Evolutionary conservation across 768 basidiomycete genomes (phyloP).

Genomic region (Mycena olivaceomarginata): DNA sequence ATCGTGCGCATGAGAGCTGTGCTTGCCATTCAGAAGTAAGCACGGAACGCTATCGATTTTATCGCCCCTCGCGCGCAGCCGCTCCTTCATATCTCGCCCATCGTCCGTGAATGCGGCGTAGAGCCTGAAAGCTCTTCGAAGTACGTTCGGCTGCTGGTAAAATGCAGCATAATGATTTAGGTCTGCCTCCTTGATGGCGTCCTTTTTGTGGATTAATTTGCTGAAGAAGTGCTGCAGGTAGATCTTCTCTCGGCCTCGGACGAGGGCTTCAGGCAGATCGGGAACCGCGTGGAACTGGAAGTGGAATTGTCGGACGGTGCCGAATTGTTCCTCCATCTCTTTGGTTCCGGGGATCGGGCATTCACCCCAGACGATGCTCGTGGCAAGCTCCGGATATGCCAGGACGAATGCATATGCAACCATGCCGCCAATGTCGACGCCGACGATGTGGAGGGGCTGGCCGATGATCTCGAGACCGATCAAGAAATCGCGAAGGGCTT

Average conservation of each 20-base stretch:
- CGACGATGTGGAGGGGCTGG: neutral
- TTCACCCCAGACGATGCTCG: slow-evolving; percentile 3
- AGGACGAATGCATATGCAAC: neutral
- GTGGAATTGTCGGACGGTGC: neutral
- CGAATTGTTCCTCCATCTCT: neutral
- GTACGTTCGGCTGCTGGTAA: neutral
- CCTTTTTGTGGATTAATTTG: neutral
- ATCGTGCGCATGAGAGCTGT: neutral
- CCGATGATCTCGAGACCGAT: neutral
- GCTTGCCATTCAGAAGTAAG: slow-evolving; percentile 1
- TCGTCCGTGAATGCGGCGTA: neutral
- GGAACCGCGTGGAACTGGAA: neutral
- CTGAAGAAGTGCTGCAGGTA: neutral
- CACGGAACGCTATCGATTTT: neutral
- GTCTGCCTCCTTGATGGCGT: neutral
- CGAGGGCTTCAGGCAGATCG: neutral
- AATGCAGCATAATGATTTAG: neutral
- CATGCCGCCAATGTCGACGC: neutral
- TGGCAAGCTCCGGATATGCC: neutral
- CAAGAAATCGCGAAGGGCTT: neutral
- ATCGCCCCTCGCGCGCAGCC: neutral
- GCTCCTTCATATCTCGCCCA: neutral
- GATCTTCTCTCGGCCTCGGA: neutral
- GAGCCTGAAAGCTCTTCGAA: slow-evolving; percentile 3
- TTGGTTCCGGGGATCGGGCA: neutral